phyloP scores from a whole-genome alignment of 2,329 filamentous ascomycete genomes.

The Neoascochyta sp. region DNA sequence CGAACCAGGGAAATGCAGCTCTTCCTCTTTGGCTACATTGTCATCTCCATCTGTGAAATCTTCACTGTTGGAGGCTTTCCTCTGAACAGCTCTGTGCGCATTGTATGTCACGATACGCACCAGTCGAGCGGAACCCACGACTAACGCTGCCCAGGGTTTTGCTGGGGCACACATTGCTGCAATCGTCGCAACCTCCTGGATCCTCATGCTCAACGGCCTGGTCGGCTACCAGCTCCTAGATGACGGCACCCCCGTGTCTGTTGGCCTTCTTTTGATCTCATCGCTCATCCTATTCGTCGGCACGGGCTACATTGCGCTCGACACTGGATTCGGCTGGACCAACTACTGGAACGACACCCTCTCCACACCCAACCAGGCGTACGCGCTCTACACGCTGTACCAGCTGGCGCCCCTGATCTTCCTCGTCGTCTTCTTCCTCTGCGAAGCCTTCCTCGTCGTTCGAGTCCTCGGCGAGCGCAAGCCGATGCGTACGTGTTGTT shows the following conservation, averaged over 20 bases:
- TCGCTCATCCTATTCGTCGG: constrained; percentile 74
- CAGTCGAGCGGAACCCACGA: no score
- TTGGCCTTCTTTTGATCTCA: constrained; percentile 71
- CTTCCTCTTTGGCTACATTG: constrained; percentile 79
- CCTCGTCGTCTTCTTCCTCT: constrained; percentile 77
- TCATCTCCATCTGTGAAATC: constrained; percentile 92
- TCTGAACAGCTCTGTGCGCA: constrained; percentile 63
- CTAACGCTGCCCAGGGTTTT: no score
- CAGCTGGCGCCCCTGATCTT: constrained; percentile 86
- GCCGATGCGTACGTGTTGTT: constrained; percentile 70
- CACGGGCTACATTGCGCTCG: constrained; percentile 91
- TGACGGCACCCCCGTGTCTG: constrained; percentile 81
- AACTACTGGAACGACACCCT: constrained; percentile 62
- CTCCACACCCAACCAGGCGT: constrained; percentile 58
- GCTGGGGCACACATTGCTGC: constrained; percentile 85
- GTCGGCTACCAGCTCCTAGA: constrained; percentile 93
- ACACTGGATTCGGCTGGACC: constrained; percentile 86
- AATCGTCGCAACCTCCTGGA: constrained; percentile 84
- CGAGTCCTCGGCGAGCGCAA: constrained; percentile 80
- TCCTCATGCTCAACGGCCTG: constrained; percentile 84
- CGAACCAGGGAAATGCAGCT: constrained; percentile 95
- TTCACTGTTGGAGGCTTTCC: constrained; percentile 92
- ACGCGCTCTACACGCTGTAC: constrained; percentile 90
- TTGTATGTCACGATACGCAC: no score
- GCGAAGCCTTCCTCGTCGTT: constrained; percentile 81